Conservation (phyloP, 73 alveolate species). For the Tetrahymena thermophila region DNA sequence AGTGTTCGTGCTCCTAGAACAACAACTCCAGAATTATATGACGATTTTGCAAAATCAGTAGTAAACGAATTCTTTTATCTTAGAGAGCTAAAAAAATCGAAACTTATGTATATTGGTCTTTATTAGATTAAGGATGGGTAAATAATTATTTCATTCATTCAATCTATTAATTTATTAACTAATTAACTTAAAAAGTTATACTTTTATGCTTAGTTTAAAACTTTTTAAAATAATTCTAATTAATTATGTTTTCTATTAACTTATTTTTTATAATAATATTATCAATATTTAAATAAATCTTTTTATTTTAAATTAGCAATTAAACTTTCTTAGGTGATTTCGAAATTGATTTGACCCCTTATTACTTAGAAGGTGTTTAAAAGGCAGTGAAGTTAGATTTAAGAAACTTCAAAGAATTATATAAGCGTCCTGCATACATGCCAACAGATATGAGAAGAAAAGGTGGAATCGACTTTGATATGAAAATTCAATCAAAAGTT, state of each 20-base stretch:
- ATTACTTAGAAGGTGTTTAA: not conserved
- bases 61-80: not conserved
- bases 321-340: not conserved
- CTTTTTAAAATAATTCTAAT: too few relatives aligned
- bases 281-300: too few relatives aligned
- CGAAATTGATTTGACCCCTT: not conserved
- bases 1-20: not conserved
- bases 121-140: not conserved
- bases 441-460: not conserved
- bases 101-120: not conserved
- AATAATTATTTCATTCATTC: not conserved
- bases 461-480: not conserved
- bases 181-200: not conserved
- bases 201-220: not conserved
- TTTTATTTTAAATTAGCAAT: not conserved
- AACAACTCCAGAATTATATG: not conserved
- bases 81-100: not conserved
- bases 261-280: too few relatives aligned
- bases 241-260: too few relatives aligned
- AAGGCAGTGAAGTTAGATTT: not conserved
- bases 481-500: not conserved
- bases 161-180: not conserved
- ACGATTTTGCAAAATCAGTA: not conserved
- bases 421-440: conserved; percentile 1
- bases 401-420: not conserved